A percentile compares a stretch with the other conserved stretches of the same genome.
phyloP scores from a whole-genome alignment of 2,329 filamentous ascomycete species.

The Cytospora schulzeri region DNA sequence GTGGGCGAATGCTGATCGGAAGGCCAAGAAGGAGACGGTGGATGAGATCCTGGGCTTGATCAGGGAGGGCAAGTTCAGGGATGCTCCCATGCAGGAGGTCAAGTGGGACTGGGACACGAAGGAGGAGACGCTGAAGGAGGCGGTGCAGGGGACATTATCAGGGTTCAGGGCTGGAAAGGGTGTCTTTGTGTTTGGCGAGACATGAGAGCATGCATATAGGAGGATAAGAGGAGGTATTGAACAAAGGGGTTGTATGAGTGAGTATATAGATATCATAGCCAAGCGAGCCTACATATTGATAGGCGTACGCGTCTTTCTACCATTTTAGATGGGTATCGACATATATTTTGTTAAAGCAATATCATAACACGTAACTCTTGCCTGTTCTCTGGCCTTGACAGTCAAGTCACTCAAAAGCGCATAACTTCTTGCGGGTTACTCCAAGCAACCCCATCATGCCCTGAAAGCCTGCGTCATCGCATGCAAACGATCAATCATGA shows the following conservation, averaged over 20 bases:
- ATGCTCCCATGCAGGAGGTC: constrained; percentile 80
- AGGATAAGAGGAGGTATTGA: too few species aligned
- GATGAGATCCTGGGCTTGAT: constrained; percentile 79
- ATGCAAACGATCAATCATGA: constrained; percentile 93
- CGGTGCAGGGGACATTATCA: constrained; percentile 79
- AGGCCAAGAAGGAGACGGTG: constrained; percentile 78
- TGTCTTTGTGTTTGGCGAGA: constrained; percentile 77
- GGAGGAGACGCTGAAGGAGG: constrained; percentile 66
- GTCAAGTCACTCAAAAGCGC: background rate
- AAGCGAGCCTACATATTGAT: background rate
- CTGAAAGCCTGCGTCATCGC: constrained; percentile 90
- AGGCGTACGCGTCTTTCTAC: background rate
- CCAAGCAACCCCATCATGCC: constrained; percentile 48
- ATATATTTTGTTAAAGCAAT: constrained; percentile 4
- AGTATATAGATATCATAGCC: background rate
- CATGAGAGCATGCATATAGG: constrained; percentile 37
- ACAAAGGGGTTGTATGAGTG: background rate
- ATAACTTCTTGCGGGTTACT: background rate
- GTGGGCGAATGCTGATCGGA: constrained; percentile 78
- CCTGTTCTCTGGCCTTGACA: background rate
- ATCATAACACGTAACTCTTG: background rate
- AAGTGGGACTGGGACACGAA: constrained; percentile 83
- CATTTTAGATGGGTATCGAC: constrained; percentile 8
- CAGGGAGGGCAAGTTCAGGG: constrained; percentile 74
- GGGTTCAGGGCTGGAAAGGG: constrained; percentile 89